Conservation (phyloP, 1,139 yeast genomes). For the Sugiyamaella grinbergsii region DNA sequence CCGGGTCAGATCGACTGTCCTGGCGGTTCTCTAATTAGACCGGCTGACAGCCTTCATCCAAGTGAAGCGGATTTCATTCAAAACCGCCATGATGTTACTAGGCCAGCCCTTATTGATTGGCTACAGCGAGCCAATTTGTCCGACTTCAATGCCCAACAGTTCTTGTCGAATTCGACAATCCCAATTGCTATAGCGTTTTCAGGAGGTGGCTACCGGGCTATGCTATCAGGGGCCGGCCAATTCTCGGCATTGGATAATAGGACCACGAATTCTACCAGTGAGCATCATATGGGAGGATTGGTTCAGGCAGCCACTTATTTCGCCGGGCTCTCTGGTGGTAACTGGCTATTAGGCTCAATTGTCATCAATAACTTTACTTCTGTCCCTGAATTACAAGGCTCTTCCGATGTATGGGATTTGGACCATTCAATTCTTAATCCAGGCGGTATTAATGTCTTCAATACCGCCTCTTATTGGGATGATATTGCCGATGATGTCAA, state of each 20-base stretch:
- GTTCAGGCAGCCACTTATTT: conserved; percentile 77
- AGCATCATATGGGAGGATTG: conserved; percentile 76
- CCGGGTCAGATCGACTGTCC: conserved; percentile 38
- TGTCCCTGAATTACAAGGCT: conserved; percentile 56
- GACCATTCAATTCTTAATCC: conserved; percentile 61
- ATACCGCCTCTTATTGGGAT: conserved; percentile 61
- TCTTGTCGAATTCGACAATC: conserved; percentile 48
- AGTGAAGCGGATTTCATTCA: conserved; percentile 33
- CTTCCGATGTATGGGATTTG: conserved; percentile 76
- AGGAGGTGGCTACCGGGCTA: conserved; percentile 93
- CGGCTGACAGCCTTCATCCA: conserved; percentile 30
- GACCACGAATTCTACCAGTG: conserved; percentile 53
- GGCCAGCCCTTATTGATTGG: conserved; percentile 56
- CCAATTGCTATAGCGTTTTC: conserved; percentile 76
- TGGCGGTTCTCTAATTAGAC: conserved; percentile 28
- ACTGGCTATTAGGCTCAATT: conserved; percentile 85
- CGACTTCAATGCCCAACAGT: conserved; percentile 57
- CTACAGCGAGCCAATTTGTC: conserved; percentile 58
- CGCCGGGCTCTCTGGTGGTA: conserved; percentile 86
- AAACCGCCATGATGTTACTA: conserved; percentile 55
- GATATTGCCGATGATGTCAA: conserved; percentile 56
- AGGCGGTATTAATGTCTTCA: conserved; percentile 71
- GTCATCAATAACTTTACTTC: conserved; percentile 81
- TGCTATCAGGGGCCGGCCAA: conserved; percentile 89
- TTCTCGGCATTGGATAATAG: conserved; percentile 78